Percentiles rank a stretch among this genome's conserved stretches.
Evolutionary conservation across 140 eudicot species (phyloP).

Genomic region (Ambrosia hybrid): DNA sequence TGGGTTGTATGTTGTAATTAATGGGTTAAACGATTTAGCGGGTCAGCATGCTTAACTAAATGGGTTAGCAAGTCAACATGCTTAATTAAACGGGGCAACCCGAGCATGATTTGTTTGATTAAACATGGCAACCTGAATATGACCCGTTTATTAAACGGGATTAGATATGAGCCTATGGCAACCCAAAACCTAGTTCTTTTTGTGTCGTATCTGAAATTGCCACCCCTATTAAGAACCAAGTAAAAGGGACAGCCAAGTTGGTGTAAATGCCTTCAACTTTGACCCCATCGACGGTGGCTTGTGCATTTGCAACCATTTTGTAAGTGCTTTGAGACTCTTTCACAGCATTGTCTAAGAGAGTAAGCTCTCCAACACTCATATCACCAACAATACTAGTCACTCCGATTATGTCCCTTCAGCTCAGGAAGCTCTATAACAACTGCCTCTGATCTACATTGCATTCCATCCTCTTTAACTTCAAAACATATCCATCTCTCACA

Average conservation of each 20-base stretch:
- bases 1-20: no score
- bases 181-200: no score
- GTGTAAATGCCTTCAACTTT: conserved; percentile 94
- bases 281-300: conserved; percentile 91
- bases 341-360: conserved; percentile 76
- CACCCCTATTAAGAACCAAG: neutral
- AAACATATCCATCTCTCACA: conserved; percentile 1
- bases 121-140: no score
- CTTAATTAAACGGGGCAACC: no score
- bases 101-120: no score
- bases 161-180: no score
- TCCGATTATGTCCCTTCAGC: conserved; percentile 87
- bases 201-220: no score
- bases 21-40: no score
- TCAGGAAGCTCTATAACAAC: conserved; percentile 94
- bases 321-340: conserved; percentile 78
- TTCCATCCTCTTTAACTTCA: conserved; percentile 21
- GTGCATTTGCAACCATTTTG: conserved; percentile 74
- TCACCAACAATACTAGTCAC: conserved; percentile 83
- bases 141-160: no score
- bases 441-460: conserved; percentile 75
- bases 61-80: no score
- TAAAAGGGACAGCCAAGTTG: conserved; percentile 66
- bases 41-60: no score
- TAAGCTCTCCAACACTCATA: conserved; percentile 74